Conservation (phyloP, 106 monocot species). For the Phalaenopsis equestris region DNA sequence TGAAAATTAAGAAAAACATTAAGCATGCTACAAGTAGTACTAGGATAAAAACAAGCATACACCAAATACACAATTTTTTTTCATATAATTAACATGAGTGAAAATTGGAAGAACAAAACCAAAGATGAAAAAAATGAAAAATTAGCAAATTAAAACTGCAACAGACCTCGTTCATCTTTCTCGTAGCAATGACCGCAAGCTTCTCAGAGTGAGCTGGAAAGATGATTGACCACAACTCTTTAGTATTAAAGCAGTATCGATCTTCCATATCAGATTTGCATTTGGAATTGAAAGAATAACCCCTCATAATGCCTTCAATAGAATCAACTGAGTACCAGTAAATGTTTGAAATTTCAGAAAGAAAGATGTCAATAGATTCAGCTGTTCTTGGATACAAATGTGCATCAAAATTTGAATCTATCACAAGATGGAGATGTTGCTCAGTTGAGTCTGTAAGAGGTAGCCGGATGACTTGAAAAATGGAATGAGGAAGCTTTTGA, state of each 20-base stretch:
- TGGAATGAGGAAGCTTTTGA: constrained; percentile 47
- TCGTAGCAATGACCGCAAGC: constrained; percentile 46
- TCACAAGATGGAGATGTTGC: constrained; percentile 77
- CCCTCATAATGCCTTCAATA: constrained; percentile 43
- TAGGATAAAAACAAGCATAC: not conserved
- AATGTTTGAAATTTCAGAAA: constrained; percentile 45
- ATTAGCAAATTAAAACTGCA: constrained; percentile 2
- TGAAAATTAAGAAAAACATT: not conserved
- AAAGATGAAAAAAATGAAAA: not conserved
- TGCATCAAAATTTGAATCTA: constrained; percentile 59
- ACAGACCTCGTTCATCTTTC: constrained; percentile 85
- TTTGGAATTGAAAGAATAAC: constrained; percentile 49
- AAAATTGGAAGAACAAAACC: not conserved
- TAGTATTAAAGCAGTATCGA: constrained; percentile 67
- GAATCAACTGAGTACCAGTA: constrained; percentile 65
- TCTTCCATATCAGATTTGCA: constrained; percentile 41
- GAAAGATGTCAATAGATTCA: constrained; percentile 55
- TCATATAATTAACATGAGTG: not conserved
- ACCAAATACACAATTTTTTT: not conserved
- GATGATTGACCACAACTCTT: constrained; percentile 80
- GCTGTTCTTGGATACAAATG: constrained; percentile 80
- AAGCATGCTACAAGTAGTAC: not conserved
- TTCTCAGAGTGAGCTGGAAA: constrained; percentile 84
- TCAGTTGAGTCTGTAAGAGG: constrained; percentile 70
- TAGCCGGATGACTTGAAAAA: constrained; percentile 69